Evolutionary conservation across 768 basidiomycete species (phyloP).

Genomic region (Nidularia sp.): DNA sequence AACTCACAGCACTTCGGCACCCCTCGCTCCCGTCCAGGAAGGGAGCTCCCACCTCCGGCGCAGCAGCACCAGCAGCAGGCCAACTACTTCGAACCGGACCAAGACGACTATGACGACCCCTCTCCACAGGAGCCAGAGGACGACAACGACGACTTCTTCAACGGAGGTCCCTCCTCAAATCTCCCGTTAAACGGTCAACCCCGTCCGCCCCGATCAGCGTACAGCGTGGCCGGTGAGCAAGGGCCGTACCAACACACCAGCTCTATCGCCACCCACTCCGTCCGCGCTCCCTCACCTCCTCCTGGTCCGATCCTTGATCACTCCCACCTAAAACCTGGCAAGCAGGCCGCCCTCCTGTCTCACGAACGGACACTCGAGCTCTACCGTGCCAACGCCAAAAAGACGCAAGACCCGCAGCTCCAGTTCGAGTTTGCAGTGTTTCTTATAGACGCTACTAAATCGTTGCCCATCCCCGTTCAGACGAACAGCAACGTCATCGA

Average conservation of each 20-base stretch:
- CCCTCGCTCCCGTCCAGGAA: constrained; percentile 11
- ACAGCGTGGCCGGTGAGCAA: constrained; percentile 19
- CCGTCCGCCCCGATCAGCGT: constrained; percentile 20
- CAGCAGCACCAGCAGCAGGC: constrained; percentile 8
- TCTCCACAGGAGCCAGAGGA: constrained; percentile 40
- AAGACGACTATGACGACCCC: constrained; percentile 34
- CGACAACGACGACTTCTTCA: constrained; percentile 44
- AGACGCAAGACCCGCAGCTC: constrained; percentile 95
- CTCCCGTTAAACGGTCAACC: constrained; percentile 14
- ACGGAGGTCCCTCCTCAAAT: constrained; percentile 20
- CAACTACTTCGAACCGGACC: constrained; percentile 32
- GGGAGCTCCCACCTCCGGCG: constrained; percentile 17
- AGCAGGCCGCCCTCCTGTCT: constrained; percentile 87
- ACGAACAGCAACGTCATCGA: constrained; percentile 74
- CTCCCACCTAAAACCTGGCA: constrained; percentile 90
- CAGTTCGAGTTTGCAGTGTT: constrained; percentile 99
- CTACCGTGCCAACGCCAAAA: constrained; percentile 97
- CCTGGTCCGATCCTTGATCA: constrained; percentile 78
- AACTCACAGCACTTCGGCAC: background rate
- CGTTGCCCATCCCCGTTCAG: constrained; percentile 69
- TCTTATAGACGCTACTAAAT: constrained; percentile 97
- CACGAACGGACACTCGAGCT: constrained; percentile 96
- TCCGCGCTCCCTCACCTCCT: constrained; percentile 65
- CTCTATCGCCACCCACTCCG: constrained; percentile 48
- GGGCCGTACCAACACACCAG: constrained; percentile 25